Base-by-base conservation (phyloP, 2,329 filamentous ascomycete genomes). In the Acarospora socialis region DNA sequence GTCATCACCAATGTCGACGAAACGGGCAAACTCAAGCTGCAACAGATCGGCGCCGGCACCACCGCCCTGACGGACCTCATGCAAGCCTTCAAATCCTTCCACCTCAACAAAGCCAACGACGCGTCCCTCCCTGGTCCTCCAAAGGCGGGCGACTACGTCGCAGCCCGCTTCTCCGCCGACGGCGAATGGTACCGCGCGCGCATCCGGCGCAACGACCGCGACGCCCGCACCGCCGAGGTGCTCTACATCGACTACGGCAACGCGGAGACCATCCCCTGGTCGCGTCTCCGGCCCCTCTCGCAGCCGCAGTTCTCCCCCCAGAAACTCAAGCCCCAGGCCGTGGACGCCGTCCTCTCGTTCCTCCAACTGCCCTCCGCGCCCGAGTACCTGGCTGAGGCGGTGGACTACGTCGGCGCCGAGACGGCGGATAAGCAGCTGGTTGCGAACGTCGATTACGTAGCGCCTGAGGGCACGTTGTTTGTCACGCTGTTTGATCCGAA, bases 161-260 rank as follows among this genome's bases (percentile, higher is more conserved):
- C 87, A 2, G 87, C 87, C 47, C 80, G 81, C 53, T 98, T 95
- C 64, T 79, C 76, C 5, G 77, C 76, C 32, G 90, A 98, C 51
- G 73, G 77, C 37, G 75, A 90, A 45, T 98, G 87, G 87, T 98
- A 98, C 63, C 81, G 90, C 39, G 90, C 81, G 19, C 79, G 77
- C 39, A 74, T 98, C 39, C 78, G 86, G 40, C 76, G 86, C 52
- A 94, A 95, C 57, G 90, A 98, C 60, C 83, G 90, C 40, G 70
- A 86, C 6, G 77, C 77, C 48, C 83, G 90, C 68, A 74, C 81
- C 46, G 78, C 84, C 15, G 90, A 98, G 56, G 78, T 98, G 16
- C 62, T 92, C 27, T 98, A 93, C 59, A 73, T 98, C 40, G 90
- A 98, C 62, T 98, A 92, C 56, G 90, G 90, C 47, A 98, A 98